Conservation (phyloP, 1,139 yeast species). For the Blastobotrys elegans region DNA sequence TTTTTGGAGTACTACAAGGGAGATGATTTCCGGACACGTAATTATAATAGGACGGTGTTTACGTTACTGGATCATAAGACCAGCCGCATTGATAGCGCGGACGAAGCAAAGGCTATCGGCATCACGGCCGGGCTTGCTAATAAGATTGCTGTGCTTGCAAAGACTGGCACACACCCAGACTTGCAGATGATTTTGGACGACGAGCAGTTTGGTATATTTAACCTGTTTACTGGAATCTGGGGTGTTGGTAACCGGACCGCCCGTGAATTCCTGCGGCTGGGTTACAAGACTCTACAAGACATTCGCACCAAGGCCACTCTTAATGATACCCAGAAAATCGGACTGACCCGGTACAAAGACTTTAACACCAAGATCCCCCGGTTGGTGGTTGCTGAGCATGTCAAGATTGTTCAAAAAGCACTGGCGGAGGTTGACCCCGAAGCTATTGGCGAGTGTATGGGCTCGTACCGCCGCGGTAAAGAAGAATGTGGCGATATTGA, state of each 20-base stretch:
- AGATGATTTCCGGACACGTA: not conserved
- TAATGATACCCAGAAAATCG: conserved; percentile 40
- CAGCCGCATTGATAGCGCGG: not conserved
- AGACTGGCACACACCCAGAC: not conserved
- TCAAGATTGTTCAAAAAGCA: conserved; percentile 34
- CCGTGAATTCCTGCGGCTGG: conserved; percentile 40
- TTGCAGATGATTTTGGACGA: not conserved
- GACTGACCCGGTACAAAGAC: conserved; percentile 49
- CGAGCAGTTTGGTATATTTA: conserved; percentile 13
- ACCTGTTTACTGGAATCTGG: conserved; percentile 43
- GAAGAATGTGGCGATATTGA: conserved; percentile 55
- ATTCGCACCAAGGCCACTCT: conserved; percentile 31
- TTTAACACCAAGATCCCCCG: conserved; percentile 47
- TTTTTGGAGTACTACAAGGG: not conserved
- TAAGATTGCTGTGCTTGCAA: conserved; percentile 1
- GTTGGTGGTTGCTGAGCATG: conserved; percentile 43
- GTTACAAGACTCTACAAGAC: conserved; percentile 41
- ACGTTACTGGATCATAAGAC: not conserved
- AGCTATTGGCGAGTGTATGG: conserved; percentile 43
- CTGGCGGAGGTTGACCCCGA: conserved; percentile 38
- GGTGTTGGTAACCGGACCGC: conserved; percentile 53
- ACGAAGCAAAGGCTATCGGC: not conserved
- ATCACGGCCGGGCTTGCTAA: not conserved
- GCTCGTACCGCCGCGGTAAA: conserved; percentile 53
- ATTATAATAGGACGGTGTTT: not conserved